Percentiles rank a stretch among this genome's conserved stretches.
These are phyloP conservation scores for Sclerotinia glacialis DNA, from an alignment of 2,329 filamentous ascomycete species.

Conservation along the genomic window DNA sequence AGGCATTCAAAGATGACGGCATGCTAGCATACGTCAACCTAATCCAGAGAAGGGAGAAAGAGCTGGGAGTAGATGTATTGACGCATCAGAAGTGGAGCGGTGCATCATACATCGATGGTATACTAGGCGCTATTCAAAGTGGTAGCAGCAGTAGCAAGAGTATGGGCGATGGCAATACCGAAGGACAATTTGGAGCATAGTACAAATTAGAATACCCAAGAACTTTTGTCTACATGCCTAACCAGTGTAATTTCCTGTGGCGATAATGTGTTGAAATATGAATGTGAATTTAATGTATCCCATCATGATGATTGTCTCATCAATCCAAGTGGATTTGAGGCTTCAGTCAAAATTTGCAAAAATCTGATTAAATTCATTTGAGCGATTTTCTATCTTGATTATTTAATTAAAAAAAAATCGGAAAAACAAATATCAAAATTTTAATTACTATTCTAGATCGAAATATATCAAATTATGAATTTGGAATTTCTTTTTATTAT, in stretches of 20 bases:
- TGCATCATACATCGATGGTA: conserved; percentile 78
- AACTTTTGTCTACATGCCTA: neutral
- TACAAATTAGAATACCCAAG: neutral
- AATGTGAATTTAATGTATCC: too few species aligned
- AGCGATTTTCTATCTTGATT: too few species aligned
- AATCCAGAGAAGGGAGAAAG: conserved; percentile 86
- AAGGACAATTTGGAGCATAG: conserved; percentile 56
- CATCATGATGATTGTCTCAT: too few species aligned
- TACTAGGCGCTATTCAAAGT: conserved; percentile 85
- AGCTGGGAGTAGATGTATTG: conserved; percentile 50
- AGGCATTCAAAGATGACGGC: conserved; percentile 80
- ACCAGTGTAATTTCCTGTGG: neutral
- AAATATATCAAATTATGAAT: too few species aligned
- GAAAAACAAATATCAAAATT: too few species aligned
- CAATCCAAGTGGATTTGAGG: too few species aligned
- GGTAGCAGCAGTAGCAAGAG: conserved; percentile 85
- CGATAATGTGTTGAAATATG: neutral
- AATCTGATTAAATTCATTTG: too few species aligned
- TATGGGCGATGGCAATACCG: conserved; percentile 94
- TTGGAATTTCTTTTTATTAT: too few species aligned
- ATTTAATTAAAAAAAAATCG: too few species aligned
- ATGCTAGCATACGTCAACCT: conserved; percentile 98
- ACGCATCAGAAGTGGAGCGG: conserved; percentile 53
- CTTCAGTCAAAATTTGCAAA: too few species aligned
- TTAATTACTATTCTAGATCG: too few species aligned